phyloP scores from a whole-genome alignment of 1,284 basidiomycete genomes.

The Ganoderma lucidum region DNA sequence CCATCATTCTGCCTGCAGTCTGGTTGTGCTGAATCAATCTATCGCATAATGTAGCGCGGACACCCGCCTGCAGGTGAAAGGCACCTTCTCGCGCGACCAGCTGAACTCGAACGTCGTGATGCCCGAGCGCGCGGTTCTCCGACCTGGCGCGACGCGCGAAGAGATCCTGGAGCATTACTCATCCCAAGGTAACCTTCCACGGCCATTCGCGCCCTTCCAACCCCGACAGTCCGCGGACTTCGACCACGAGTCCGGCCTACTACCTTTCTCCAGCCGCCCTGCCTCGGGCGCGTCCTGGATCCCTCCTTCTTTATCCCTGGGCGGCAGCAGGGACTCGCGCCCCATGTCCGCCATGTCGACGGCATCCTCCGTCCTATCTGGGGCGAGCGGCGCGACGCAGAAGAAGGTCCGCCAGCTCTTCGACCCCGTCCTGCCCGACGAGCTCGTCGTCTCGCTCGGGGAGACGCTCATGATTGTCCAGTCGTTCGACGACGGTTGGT shows the following conservation, averaged over 20 bases:
- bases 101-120: conserved; percentile 56
- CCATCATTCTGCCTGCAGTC: conserved; percentile 15
- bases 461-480: conserved; percentile 68
- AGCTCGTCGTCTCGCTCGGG: conserved; percentile 62
- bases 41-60: conserved; percentile 15
- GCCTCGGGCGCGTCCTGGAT: conserved; percentile 39
- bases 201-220: conserved; percentile 51
- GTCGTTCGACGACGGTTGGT: conserved; percentile 78
- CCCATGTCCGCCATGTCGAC: conserved; percentile 38
- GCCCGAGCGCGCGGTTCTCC: conserved; percentile 56
- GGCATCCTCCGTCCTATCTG: conserved; percentile 47
- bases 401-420: conserved; percentile 71
- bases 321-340: conserved; percentile 43
- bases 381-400: conserved; percentile 44
- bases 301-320: conserved; percentile 43
- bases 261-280: conserved; percentile 29
- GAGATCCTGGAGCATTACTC: conserved; percentile 56
- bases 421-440: conserved; percentile 73
- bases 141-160: conserved; percentile 46
- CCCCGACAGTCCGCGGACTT: conserved; percentile 40
- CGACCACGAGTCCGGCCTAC: conserved; percentile 9
- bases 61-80: conserved; percentile 19
- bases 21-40: neutral
- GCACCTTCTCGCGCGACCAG: conserved; percentile 53
- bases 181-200: conserved; percentile 55